Percentiles rank a stretch among this genome's conserved stretches.
These are phyloP conservation scores for Piper betle DNA, from an alignment of 164 flowering plant genomes.

Conservation along the genomic window DNA sequence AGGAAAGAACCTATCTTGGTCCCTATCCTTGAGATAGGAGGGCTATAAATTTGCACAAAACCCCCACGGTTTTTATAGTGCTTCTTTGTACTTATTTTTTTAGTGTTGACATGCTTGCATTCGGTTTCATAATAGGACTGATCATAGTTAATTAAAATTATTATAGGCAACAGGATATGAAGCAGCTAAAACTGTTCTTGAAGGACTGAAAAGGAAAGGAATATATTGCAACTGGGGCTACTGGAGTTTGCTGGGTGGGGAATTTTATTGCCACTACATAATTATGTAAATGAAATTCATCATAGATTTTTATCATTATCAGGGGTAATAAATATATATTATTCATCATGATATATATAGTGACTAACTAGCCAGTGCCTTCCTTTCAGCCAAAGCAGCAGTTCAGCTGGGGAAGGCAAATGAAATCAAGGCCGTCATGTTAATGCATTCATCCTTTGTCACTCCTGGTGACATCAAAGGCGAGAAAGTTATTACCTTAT, in stretches of 20 bases:
- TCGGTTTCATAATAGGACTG: background rate
- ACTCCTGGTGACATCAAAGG: constrained; percentile 57
- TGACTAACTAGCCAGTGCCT: background rate
- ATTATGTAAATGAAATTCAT: background rate
- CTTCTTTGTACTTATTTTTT: too few species aligned
- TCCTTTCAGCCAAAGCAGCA: constrained; percentile 52
- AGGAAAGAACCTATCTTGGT: background rate
- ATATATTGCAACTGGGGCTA: constrained; percentile 42
- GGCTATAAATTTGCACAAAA: too few species aligned
- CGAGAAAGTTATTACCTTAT: constrained; percentile 7
- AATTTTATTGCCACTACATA: constrained; percentile 5
- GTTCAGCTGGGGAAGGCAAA: constrained; percentile 37
- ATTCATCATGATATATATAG: background rate
- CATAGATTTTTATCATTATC: background rate
- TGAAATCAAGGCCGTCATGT: constrained; percentile 50
- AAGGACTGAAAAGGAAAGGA: constrained; percentile 44
- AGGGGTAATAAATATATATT: too few species aligned
- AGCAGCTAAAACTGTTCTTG: constrained; percentile 45
- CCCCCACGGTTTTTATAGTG: too few species aligned
- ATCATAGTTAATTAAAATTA: too few species aligned
- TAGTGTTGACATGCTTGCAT: background rate
- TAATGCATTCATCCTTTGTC: constrained; percentile 61
- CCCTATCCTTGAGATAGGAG: too few species aligned
- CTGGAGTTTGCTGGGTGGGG: constrained; percentile 75
- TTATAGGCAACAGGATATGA: constrained; percentile 48